Conservation (phyloP, 2,329 filamentous ascomycete genomes). For the Diplodia intermedia region DNA sequence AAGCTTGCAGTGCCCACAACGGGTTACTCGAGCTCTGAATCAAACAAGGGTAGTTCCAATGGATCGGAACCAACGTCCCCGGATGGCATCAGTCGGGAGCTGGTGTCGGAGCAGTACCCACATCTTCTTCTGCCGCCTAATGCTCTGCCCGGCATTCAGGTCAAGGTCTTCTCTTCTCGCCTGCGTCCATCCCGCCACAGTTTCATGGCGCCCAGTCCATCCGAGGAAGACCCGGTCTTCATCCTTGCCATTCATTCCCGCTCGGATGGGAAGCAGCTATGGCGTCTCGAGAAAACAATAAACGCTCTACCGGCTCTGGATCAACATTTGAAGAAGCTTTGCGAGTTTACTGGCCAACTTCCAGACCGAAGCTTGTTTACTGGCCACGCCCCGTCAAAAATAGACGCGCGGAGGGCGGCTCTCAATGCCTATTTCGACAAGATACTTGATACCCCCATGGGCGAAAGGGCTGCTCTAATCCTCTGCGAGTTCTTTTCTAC, state of each 20-base stretch:
- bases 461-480: conserved; percentile 76
- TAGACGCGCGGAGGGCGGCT: conserved; percentile 82
- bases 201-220: conserved; percentile 76
- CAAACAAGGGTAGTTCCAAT: conserved; percentile 39
- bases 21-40: conserved; percentile 42
- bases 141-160: conserved; percentile 81
- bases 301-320: conserved; percentile 82
- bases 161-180: conserved; percentile 91
- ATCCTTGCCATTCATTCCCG: conserved; percentile 85
- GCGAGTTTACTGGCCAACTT: conserved; percentile 74
- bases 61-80: conserved; percentile 54
- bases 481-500: conserved; percentile 85
- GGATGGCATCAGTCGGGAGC: conserved; percentile 59
- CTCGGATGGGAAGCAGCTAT: conserved; percentile 78
- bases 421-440: conserved; percentile 86
- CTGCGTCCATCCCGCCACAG: conserved; percentile 90
- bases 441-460: conserved; percentile 81
- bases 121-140: conserved; percentile 86
- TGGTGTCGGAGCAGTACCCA: conserved; percentile 86
- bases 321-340: conserved; percentile 75
- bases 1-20: conserved; percentile 8
- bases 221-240: conserved; percentile 93
- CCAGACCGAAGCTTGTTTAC: conserved; percentile 88
- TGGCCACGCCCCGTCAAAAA: conserved; percentile 90
- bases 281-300: conserved; percentile 93